Percentiles rank a stretch among this genome's conserved stretches.
phyloP scores from a whole-genome alignment of 2,329 filamentous ascomycete species.

The Microsporum audouinii region DNA sequence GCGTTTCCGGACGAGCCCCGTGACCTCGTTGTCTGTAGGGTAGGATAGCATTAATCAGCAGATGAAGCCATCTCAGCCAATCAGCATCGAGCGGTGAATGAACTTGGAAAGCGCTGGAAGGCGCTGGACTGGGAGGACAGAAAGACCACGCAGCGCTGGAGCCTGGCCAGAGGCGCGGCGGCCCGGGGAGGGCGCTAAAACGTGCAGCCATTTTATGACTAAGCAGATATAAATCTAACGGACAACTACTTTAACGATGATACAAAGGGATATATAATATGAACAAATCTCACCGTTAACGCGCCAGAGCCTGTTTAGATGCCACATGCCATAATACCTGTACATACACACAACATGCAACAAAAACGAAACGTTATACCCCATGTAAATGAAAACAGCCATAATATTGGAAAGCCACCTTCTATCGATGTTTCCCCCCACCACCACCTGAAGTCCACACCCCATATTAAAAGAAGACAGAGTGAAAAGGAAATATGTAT shows the following conservation, averaged over 20 bases:
- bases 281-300: background rate
- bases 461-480: background rate
- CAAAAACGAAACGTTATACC: background rate
- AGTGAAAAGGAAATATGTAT: background rate
- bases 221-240: background rate
- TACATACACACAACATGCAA: slow-evolving; percentile 1
- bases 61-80: slow-evolving; percentile 4
- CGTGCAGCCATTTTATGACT: background rate
- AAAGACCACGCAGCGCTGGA: slow-evolving; percentile 6
- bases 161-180: background rate
- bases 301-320: background rate
- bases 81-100: slow-evolving; percentile 1
- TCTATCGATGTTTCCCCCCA: background rate
- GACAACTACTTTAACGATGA: background rate
- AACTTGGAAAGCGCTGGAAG: slow-evolving; percentile 13
- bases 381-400: background rate
- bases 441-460: background rate
- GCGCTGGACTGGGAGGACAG: slow-evolving; percentile 7
- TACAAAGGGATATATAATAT: background rate
- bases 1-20: background rate
- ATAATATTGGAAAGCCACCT: background rate
- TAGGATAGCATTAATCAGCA: background rate
- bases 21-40: slow-evolving; percentile 5
- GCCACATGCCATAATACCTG: background rate
- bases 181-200: background rate